Base-by-base conservation (phyloP, 768 basidiomycete genomes). In the Podaxis sp. region DNA sequence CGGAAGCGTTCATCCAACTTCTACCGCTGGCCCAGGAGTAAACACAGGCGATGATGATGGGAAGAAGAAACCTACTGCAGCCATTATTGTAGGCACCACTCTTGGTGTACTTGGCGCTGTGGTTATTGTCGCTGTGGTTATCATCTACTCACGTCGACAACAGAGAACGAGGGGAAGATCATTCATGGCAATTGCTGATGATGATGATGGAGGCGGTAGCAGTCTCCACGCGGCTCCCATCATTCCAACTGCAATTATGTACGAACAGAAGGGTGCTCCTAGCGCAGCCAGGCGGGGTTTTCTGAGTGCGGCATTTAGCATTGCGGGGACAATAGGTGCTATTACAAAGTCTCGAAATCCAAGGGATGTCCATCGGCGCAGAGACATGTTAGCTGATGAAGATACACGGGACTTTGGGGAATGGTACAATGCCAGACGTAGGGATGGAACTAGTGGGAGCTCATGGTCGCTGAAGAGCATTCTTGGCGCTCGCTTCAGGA, bases 341-440 rank as follows among this genome's bases (percentile, higher is more conserved):
- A 66, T 66, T 24, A 61, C 70, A 1, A 72, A 68, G 44, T 68
- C 73, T 51, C 70, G 69, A 41, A 70, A 65, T 40, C 63, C 68
- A 24, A 66, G 70, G 52, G 68, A 71, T 63, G 59, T 70, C 56
- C 66, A 67, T 24, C 67, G 78, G 58, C 80, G 90, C 33, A 80
- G 82, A 33, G 89, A 93, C 70, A 91, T 93, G 83, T 81, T 92
- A 37, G 89, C 85, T 3, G 90, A 93, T 59, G 91, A 92, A 72
- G 91, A 92, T 67, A 78, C 80, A 2, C 77, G 80, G 8, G 81
- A 84, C 15, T 85, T 89, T 66, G 73, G 74, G 13, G 74, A 74
- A 22, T 78, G 77, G 75, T 78, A 77, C 49, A 72, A 74, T 62
- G 64, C 68, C 6, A 68, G 70, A 41, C 67, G 72, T 20, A 74